phyloP scores from a whole-genome alignment of 2,329 filamentous ascomycete genomes.

The Colletotrichum scovillei region DNA sequence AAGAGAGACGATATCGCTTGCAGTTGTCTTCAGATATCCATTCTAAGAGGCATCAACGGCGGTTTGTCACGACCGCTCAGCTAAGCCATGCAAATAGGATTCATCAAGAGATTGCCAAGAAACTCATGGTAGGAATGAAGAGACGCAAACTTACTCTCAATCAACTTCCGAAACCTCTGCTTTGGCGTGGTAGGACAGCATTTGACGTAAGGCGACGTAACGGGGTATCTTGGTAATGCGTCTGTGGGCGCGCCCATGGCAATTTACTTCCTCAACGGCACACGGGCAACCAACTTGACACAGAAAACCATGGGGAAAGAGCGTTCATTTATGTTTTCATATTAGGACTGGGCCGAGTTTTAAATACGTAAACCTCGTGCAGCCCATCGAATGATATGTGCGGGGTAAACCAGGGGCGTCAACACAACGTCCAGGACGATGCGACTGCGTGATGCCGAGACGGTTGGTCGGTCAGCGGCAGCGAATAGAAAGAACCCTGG shows the following conservation, averaged over 20 bases:
- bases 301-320: not conserved
- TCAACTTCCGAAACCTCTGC: not conserved
- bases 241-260: not conserved
- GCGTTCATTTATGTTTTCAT: not conserved
- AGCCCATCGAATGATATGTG: conserved; percentile 27
- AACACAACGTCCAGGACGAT: conserved; percentile 15
- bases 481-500: conserved; percentile 2
- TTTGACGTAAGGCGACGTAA: not conserved
- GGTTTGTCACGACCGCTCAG: conserved; percentile 42
- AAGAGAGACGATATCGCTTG: not conserved
- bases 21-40: conserved; percentile 43
- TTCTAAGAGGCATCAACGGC: conserved; percentile 42
- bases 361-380: conserved; percentile 23
- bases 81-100: conserved; percentile 47
- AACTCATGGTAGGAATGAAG: not conserved
- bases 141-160: not conserved
- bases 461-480: not conserved
- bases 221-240: not conserved
- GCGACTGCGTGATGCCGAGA: conserved; percentile 8
- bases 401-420: conserved; percentile 26
- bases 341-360: conserved; percentile 13
- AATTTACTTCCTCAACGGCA: not conserved
- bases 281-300: not conserved
- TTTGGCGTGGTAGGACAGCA: not conserved
- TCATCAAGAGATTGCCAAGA: conserved; percentile 41